phyloP scores from a whole-genome alignment of 495 filamentous ascomycete species.

The Trichodelitschia bisporula region DNA sequence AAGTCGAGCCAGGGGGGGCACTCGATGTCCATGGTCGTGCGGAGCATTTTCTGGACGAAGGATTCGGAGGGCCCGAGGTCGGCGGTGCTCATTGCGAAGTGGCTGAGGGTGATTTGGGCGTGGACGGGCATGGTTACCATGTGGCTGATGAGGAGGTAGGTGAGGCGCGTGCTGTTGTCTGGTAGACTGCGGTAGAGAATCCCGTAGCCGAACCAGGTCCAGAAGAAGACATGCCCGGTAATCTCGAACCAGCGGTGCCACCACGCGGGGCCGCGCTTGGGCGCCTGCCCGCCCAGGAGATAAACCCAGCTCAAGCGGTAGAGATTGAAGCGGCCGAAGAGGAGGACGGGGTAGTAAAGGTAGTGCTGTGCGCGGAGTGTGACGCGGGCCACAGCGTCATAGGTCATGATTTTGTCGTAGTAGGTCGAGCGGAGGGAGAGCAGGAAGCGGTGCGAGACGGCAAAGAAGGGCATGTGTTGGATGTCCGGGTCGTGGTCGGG shows the following conservation, averaged over 20 bases:
- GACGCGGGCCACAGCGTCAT: slow-evolving; percentile 50
- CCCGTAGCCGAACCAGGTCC: slow-evolving; percentile 81
- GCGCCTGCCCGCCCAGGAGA: slow-evolving; percentile 50
- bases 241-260: slow-evolving; percentile 82
- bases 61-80: slow-evolving; percentile 72
- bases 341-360: slow-evolving; percentile 66
- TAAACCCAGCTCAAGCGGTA: slow-evolving; percentile 68
- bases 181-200: slow-evolving; percentile 58
- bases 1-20: slow-evolving; percentile 92
- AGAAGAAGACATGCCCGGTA: slow-evolving; percentile 64
- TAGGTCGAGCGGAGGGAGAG: slow-evolving; percentile 56
- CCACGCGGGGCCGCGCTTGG: slow-evolving; percentile 57
- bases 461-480: slow-evolving; percentile 88
- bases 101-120: slow-evolving; percentile 85
- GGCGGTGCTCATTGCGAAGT: slow-evolving; percentile 91
- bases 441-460: slow-evolving; percentile 71
- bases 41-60: slow-evolving; percentile 89
- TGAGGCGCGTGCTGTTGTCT: slow-evolving; percentile 37
- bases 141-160: slow-evolving; percentile 70
- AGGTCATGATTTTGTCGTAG: slow-evolving; percentile 69
- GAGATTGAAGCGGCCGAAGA: slow-evolving; percentile 80
- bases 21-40: slow-evolving; percentile 96
- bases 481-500: slow-evolving; percentile 97
- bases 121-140: slow-evolving; percentile 71
- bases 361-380: slow-evolving; percentile 55